phyloP scores from a whole-genome alignment of 176 grass and related monocot genomes.

The Areca catechu region DNA sequence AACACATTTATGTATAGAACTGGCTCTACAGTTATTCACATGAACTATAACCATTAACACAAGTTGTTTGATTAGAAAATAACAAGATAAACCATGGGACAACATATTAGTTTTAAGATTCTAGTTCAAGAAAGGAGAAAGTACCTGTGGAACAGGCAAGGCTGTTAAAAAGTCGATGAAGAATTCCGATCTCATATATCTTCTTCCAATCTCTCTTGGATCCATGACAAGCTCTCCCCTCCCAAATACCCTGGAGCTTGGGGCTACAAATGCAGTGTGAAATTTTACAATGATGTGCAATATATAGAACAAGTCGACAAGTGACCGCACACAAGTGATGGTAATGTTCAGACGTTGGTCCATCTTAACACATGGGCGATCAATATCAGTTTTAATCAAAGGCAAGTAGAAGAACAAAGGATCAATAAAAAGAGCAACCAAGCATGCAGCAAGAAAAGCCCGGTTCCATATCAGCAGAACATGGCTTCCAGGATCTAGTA shows the following conservation, averaged over 20 bases:
- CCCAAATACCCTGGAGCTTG: slow-evolving; percentile 40
- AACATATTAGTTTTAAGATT: too few relatives aligned
- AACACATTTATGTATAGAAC: too few relatives aligned
- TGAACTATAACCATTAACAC: too few relatives aligned
- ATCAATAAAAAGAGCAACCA: slow-evolving; percentile 35
- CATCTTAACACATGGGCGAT: slow-evolving; percentile 27
- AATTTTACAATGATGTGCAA: slow-evolving; percentile 33
- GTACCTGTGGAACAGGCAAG: slow-evolving; percentile 47
- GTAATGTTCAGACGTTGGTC: slow-evolving; percentile 16
- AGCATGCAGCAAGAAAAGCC: slow-evolving; percentile 27
- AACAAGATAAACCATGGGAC: too few relatives aligned
- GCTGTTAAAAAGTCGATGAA: slow-evolving; percentile 29
- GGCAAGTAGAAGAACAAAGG: slow-evolving; percentile 47
- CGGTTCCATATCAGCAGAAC: slow-evolving; percentile 30
- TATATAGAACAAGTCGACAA: slow-evolving; percentile 32
- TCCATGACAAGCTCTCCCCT: slow-evolving; percentile 36
- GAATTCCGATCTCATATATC: slow-evolving; percentile 39
- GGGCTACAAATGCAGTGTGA: slow-evolving; percentile 40
- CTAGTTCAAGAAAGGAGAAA: neutral
- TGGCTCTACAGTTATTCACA: too few relatives aligned
- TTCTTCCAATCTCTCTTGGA: slow-evolving; percentile 24
- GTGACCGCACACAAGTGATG: slow-evolving; percentile 25
- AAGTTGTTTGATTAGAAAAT: too few relatives aligned
- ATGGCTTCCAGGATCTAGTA: slow-evolving; percentile 32
- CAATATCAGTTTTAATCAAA: slow-evolving; percentile 2